Evolutionary conservation across 495 filamentous ascomycete species (phyloP).

Genomic region (Penicillium canariense): DNA sequence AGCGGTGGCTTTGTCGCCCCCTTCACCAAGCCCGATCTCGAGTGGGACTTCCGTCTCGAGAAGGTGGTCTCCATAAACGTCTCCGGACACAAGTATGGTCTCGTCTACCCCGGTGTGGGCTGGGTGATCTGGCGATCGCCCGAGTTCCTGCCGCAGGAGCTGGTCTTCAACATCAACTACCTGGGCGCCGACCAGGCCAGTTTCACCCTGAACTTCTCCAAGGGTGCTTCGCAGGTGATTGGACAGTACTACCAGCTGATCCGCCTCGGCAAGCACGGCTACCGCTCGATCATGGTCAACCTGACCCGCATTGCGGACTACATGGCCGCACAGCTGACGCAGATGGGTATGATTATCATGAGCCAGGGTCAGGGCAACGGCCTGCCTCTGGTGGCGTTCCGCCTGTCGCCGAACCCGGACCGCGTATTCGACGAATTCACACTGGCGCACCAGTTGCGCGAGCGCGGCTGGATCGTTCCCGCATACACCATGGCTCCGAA

Average conservation of each 20-base stretch:
- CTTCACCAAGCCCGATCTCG: conserved; percentile 74
- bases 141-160: conserved; percentile 79
- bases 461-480: conserved; percentile 84
- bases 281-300: conserved; percentile 83
- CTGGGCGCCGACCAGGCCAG: conserved; percentile 92
- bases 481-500: conserved; percentile 95
- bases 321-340: conserved; percentile 62
- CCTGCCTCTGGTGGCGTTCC: conserved; percentile 83
- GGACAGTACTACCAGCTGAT: conserved; percentile 97
- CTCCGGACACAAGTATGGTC: conserved; percentile 84
- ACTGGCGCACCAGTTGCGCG: conserved; percentile 76
- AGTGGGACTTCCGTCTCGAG: conserved; percentile 86
- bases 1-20: conserved; percentile 88
- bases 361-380: conserved; percentile 71
- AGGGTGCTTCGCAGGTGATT: conserved; percentile 87
- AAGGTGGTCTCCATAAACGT: conserved; percentile 91
- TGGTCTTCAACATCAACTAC: conserved; percentile 98
- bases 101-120: conserved; percentile 85
- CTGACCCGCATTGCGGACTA: conserved; percentile 81
- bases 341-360: conserved; percentile 81
- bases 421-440: conserved; percentile 80
- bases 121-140: conserved; percentile 89
- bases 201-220: conserved; percentile 96
- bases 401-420: conserved; percentile 56
- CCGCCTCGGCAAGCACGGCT: conserved; percentile 85